phyloP scores from a whole-genome alignment of 106 monocot species.

The Agapanthus africanus region DNA sequence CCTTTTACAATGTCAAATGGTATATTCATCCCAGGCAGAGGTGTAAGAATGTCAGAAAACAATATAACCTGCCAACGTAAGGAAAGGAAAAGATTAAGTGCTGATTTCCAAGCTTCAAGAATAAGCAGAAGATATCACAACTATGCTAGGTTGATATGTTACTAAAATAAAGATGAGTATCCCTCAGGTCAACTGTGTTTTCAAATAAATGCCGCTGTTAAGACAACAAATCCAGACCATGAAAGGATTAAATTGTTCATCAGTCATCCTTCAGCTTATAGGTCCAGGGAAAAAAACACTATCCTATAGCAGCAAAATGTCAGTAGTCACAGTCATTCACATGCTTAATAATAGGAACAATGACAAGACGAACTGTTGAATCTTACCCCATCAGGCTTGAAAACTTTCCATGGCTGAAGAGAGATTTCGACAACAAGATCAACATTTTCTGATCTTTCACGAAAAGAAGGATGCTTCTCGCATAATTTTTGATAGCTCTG shows the following conservation, averaged over 20 bases:
- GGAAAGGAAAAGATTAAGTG: not conserved
- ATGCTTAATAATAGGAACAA: not conserved
- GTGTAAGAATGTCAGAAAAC: slow-evolving; percentile 90
- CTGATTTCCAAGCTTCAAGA: too few relatives aligned
- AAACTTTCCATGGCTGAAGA: slow-evolving; percentile 94
- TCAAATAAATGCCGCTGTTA: not conserved
- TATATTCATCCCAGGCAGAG: slow-evolving; percentile 94
- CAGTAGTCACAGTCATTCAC: not conserved
- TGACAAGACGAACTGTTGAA: not conserved
- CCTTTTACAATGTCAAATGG: slow-evolving; percentile 98
- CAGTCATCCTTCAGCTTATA: not conserved
- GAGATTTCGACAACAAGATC: slow-evolving; percentile 97
- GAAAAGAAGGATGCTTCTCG: slow-evolving; percentile 83
- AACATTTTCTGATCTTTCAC: slow-evolving; percentile 97
- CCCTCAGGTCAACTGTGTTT: not conserved
- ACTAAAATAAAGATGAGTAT: not conserved
- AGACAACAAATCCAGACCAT: too few relatives aligned
- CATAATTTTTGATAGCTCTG: slow-evolving; percentile 89
- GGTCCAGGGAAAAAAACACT: not conserved
- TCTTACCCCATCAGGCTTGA: slow-evolving; percentile 95
- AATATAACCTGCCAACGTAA: slow-evolving; percentile 70
- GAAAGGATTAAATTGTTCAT: too few relatives aligned
- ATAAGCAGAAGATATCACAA: too few relatives aligned
- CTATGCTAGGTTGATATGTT: too few relatives aligned
- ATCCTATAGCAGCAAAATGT: not conserved